Evolutionary conservation across 805 yeast species (phyloP), one percentile per base, ranked within the genome.

Genomic region (Candida dendrica): DNA sequence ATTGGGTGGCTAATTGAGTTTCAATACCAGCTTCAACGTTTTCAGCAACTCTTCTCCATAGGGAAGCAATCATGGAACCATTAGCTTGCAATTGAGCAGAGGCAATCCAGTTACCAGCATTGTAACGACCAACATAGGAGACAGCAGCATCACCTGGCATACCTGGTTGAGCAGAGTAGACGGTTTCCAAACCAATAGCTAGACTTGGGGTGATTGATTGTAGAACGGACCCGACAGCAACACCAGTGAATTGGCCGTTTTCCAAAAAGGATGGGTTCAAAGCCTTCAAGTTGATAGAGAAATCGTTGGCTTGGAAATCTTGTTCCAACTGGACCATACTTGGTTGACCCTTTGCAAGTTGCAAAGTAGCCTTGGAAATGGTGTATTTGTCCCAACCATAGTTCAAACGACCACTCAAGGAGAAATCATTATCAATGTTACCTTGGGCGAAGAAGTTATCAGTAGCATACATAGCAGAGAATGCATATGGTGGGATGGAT

Each of bases 261-360:
- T 80, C 79, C 41, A 84, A 64, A 52, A 84, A 63, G 36, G 86
- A 79, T 47, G 98, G 98, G 71, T 93, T 93, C 62, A 90, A 75
- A 42, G 95, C 74, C 72, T 93, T 95, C 61, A 93, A 71, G 73
- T 90, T 90, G 61, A 90, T 64, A 39, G 95, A 82, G 62, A 79
- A 89, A 64, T 93, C 98, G 43, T 75, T 66, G 47, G 91, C 96
- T 67, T 84, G 91, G 70, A 79, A 83, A 66, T 93, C 98, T 64
- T 93, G 97, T 74, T 93, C 98, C 55, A 91, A 72, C 71, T 93
- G 98, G 49, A 85, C 75, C 95, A 91, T 88, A 44, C 93, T 72
- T 50, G 93, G 96, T 70, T 90, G 96, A 50, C 83, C 86, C 49
- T 81, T 72, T 53, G 95, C 86, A 52, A 89, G 71, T 72, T 91